Base-by-base conservation (phyloP, 495 filamentous ascomycete genomes). In the Hypomontagnella monticulosa region DNA sequence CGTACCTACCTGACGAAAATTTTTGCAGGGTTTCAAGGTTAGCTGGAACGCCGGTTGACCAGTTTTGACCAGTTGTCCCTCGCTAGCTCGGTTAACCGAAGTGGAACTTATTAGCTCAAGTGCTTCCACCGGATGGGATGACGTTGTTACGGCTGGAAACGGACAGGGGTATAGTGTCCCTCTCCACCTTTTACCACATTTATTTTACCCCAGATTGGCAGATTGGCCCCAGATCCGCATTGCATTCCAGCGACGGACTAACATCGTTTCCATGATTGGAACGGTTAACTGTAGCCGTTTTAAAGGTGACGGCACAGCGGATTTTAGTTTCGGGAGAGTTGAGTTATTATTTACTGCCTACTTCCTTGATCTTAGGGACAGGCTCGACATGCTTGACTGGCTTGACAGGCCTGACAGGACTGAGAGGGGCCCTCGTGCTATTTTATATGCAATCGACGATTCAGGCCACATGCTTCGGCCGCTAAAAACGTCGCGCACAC, bases 121-220 rank as follows among this genome's bases (percentile, higher is more conserved):
- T 19, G 48, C 16, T 54, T 57, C 59, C 59, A 50, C 59, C 42
- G 20, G 44, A 63, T 68, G 65, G 20, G 44, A 63, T 68, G 65
- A 68, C 65, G 65, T 68, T 63, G 59, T 36, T 63, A 36, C 48
- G 30, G 42, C 49, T 63, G 40, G 37, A 44, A 44, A 19, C 32
- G 19, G 36, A 57, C 50, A 57, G 33, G 57, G 56, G 50, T 43
- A 30, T 11, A 19, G n/a, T 14, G 18, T n/a, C 30, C 16, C 14
- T 48, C 47, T 59, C 37, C 65, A 59, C 63, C 59, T 37, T 50
- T 55, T 48, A 50, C 42, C 14, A 50, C 23, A 12, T 32, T 32
- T 49, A 59, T 36, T 53, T 61, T 68, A 63, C 65, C 65, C 65
- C 65, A 50, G 64, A 67, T 67, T 67, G 57, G 63, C 63, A n/a